These are phyloP conservation scores for Aquilaria agallochum DNA, from an alignment of 441 rosid genomes.

Conservation along the genomic window DNA sequence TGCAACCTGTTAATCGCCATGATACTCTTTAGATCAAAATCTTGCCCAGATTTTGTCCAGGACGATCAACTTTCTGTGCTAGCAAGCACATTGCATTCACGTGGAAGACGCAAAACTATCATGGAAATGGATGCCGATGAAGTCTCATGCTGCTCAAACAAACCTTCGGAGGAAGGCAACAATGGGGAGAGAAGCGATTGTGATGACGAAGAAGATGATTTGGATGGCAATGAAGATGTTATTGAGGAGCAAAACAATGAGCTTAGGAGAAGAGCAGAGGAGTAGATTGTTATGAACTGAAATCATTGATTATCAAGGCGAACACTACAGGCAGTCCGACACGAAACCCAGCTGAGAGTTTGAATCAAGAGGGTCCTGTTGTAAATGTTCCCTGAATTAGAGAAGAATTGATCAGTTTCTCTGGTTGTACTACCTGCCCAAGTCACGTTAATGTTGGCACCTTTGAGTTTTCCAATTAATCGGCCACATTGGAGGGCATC, in stretches of 20 bases:
- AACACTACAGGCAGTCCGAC: no score
- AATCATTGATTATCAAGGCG: no score
- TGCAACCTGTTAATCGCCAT: constrained; percentile 58
- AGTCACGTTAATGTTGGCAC: no score
- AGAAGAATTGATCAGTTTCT: no score
- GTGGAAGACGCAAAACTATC: not conserved
- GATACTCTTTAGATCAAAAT: constrained; percentile 44
- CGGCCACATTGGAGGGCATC: no score
- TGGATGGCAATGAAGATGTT: not conserved
- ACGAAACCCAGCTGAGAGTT: no score
- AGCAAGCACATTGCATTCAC: not conserved
- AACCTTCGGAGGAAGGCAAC: constrained; percentile 4
- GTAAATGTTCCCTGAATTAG: no score
- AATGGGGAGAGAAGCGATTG: not conserved
- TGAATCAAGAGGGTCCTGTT: no score
- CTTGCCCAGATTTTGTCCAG: constrained; percentile 18
- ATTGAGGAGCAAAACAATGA: constrained; percentile 29
- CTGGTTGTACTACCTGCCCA: no score
- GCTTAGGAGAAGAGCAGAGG: constrained; percentile 53
- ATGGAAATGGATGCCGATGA: not conserved
- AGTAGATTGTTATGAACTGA: constrained; percentile 10
- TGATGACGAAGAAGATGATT: constrained; percentile 1
- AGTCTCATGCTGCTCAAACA: not conserved
- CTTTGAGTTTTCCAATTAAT: no score
- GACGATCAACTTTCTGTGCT: constrained; percentile 6